Evolutionary conservation across 2,329 filamentous ascomycete species (phyloP).

Genomic region (Tolypocladium guangdongense): DNA sequence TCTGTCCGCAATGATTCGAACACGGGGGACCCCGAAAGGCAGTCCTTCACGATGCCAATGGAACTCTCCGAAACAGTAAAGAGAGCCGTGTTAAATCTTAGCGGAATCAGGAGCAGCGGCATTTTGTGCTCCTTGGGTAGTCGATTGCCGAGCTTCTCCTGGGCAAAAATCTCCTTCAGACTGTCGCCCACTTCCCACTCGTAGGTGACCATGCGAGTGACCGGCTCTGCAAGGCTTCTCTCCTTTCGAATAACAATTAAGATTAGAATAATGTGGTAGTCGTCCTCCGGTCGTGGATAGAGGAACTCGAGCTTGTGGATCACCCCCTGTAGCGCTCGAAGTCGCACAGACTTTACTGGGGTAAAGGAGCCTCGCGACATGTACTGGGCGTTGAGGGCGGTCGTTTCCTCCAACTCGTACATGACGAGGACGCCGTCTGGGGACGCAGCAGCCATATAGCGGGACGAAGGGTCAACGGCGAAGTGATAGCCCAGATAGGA

Average conservation of each 20-base stretch:
- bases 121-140: conserved; percentile 43
- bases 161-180: conserved; percentile 31
- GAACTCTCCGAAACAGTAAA: conserved; percentile 52
- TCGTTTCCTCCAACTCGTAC: conserved; percentile 54
- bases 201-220: conserved; percentile 43
- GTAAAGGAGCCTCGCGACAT: conserved; percentile 31
- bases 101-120: conserved; percentile 60
- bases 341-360: conserved; percentile 42
- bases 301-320: conserved; percentile 85
- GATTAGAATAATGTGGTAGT: conserved; percentile 65
- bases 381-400: conserved; percentile 39
- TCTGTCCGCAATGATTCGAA: conserved; percentile 34
- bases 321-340: conserved; percentile 50
- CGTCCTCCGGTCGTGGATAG: conserved; percentile 54
- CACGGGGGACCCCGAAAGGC: conserved; percentile 38
- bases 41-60: conserved; percentile 45
- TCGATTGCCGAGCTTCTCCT: conserved; percentile 37
- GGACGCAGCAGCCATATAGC: conserved; percentile 58
- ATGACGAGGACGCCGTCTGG: conserved; percentile 60
- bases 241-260: conserved; percentile 44
- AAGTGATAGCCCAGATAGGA: conserved; percentile 54
- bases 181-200: conserved; percentile 48
- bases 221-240: conserved; percentile 9
- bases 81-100: conserved; percentile 61
- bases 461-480: conserved; percentile 67